Base-by-base conservation (phyloP, 2,329 filamentous ascomycete genomes). In the Zymoseptoria ardabiliae region DNA sequence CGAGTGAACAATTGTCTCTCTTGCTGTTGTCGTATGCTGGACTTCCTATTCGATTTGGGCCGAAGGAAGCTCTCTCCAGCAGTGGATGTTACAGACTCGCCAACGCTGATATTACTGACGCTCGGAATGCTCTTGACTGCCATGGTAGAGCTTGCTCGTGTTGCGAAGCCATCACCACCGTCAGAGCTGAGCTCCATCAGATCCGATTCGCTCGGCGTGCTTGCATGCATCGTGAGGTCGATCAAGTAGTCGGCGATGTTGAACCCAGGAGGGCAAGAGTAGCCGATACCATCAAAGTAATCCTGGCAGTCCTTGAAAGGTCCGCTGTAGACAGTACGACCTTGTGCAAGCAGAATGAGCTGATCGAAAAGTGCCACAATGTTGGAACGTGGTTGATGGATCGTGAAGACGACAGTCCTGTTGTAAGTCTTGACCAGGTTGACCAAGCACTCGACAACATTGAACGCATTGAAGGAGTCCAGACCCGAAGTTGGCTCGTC, bases 161-260 rank as follows among this genome's bases (percentile, higher is more conserved):
- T 86, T 63, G 85, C 88, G 1, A 83, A 78, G 2, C 81, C 83
- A 63, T 89, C 87, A 7, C 77, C 77, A 17, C 82, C 83, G 58
- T 87, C 84, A 35, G 60, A 57, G 13, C 87, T 82, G 58, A 85
- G 81, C 2, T 82, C 77, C 54, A 85, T 83, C 28, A 85, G 80
- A 1, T 79, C 74, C 10, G 81, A 76, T 1, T 81, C 79, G 45
- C 75, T 77, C 13, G 81, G 78, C 56, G 81, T 80, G 60, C 89
- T 85, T 22, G 91, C 92, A 72, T 99, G 94, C 93, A 99, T 97
- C 0, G 94, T 97, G 49, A 99, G 81, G 72, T 99, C 94, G 28
- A 99, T 92, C 4, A 99, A 83, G 71, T 97, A 99, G 73, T 99
- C 94, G 3, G 94, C 94, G 74, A 99, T 97, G 70, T 99, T 99